Percentiles rank a stretch among this genome's conserved stretches.
Evolutionary conservation across 305 asterid genomes (phyloP).

Genomic region (Nicotiana rustica): DNA sequence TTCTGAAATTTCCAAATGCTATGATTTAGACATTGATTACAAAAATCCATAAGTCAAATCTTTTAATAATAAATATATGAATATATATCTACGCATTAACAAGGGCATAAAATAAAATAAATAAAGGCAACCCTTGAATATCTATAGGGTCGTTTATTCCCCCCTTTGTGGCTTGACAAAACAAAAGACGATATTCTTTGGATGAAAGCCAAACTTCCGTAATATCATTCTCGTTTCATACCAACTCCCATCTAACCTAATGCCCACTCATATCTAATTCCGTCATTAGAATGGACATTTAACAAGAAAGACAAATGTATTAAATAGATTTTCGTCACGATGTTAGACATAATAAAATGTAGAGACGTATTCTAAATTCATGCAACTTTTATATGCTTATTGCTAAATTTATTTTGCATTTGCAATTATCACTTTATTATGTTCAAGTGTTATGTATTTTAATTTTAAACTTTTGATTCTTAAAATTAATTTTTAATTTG

Average conservation of each 20-base stretch:
- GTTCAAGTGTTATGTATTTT: too few relatives aligned
- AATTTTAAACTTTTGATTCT: too few relatives aligned
- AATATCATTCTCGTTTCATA: constrained; percentile 40
- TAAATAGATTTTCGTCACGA: neutral
- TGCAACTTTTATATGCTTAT: too few relatives aligned
- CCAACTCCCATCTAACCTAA: constrained; percentile 40
- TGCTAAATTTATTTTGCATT: too few relatives aligned
- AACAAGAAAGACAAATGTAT: constrained; percentile 26
- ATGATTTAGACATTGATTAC: neutral
- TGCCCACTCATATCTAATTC: constrained; percentile 38
- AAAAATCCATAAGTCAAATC: neutral
- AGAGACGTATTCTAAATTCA: neutral
- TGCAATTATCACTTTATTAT: too few relatives aligned
- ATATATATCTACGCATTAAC: neutral
- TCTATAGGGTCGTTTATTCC: constrained; percentile 15
- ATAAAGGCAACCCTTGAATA: constrained; percentile 22
- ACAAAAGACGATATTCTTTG: neutral
- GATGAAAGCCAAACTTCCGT: constrained; percentile 26
- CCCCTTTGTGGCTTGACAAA: neutral
- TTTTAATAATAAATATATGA: neutral
- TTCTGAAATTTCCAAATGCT: neutral
- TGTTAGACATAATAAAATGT: neutral
- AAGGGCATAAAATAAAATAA: neutral
- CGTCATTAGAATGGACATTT: constrained; percentile 36
- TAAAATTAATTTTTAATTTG: too few relatives aligned